phyloP scores from a whole-genome alignment of 805 yeast species.

The Candida ortonii region DNA sequence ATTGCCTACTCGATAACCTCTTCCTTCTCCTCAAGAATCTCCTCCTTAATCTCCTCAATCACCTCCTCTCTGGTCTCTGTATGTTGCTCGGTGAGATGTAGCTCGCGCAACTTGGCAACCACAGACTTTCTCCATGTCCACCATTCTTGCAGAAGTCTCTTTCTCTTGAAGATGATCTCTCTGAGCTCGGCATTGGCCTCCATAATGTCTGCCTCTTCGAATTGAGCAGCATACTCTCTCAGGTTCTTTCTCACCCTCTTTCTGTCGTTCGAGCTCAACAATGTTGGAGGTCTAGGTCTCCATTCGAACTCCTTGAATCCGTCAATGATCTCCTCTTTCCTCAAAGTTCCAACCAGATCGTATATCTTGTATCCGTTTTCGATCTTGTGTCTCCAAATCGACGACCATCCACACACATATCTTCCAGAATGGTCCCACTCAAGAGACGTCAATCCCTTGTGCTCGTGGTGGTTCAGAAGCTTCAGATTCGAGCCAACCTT shows the following conservation, averaged over 20 bases:
- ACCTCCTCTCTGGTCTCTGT: slow-evolving; percentile 49
- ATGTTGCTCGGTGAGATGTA: slow-evolving; percentile 45
- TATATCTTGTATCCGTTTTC: slow-evolving; percentile 90
- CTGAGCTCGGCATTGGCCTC: slow-evolving; percentile 90
- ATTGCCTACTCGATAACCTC: slow-evolving; percentile 52
- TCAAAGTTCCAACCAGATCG: slow-evolving; percentile 75
- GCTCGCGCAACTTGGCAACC: slow-evolving; percentile 45
- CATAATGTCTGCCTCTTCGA: slow-evolving; percentile 93
- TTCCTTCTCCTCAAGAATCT: slow-evolving; percentile 66
- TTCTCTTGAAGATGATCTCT: slow-evolving; percentile 82
- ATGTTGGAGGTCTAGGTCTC: slow-evolving; percentile 94
- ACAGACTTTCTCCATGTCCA: slow-evolving; percentile 63
- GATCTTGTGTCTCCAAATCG: slow-evolving; percentile 75
- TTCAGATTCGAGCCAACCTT: slow-evolving; percentile 58
- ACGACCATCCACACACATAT: slow-evolving; percentile 83
- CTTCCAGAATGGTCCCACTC: slow-evolving; percentile 98
- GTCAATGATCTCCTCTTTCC: slow-evolving; percentile 75
- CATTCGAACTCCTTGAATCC: slow-evolving; percentile 86
- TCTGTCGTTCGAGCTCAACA: slow-evolving; percentile 72
- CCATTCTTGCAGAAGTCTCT: slow-evolving; percentile 85
- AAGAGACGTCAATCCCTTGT: slow-evolving; percentile 75
- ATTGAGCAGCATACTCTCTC: slow-evolving; percentile 85
- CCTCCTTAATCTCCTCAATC: slow-evolving; percentile 78
- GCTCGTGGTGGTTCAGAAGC: slow-evolving; percentile 60
- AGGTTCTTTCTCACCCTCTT: slow-evolving; percentile 89